Evolutionary conservation across 805 yeast species (phyloP).

Genomic region (Lipomyces chichibuensis): DNA sequence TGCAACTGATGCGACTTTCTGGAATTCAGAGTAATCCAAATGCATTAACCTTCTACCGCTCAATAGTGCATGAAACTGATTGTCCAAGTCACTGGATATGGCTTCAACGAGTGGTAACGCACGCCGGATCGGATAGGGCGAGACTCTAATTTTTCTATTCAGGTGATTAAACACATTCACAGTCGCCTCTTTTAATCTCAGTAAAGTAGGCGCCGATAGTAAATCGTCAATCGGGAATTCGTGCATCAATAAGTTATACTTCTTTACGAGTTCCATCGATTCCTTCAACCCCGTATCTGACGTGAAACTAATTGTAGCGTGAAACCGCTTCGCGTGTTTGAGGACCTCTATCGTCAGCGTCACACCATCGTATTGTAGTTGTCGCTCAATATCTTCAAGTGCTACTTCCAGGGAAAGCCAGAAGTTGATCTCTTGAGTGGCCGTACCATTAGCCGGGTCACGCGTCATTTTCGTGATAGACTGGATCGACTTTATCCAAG

Average conservation of each 20-base stretch:
- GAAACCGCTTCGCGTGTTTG: conserved; percentile 73
- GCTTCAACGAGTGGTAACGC: conserved; percentile 69
- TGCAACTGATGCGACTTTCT: conserved; percentile 41
- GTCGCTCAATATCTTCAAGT: conserved; percentile 58
- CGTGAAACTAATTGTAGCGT: conserved; percentile 70
- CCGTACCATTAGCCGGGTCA: conserved; percentile 58
- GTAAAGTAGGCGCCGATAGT: conserved; percentile 51
- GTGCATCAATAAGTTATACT: conserved; percentile 64
- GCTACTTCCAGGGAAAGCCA: conserved; percentile 77
- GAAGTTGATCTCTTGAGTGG: conserved; percentile 65
- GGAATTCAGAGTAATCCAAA: conserved; percentile 50
- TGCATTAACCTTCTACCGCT: conserved; percentile 51
- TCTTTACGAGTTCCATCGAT: conserved; percentile 47
- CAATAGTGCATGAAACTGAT: conserved; percentile 50
- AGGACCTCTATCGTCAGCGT: conserved; percentile 61
- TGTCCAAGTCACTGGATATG: conserved; percentile 59
- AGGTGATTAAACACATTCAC: conserved; percentile 60
- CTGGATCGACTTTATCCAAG: conserved; percentile 71
- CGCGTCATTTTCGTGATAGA: conserved; percentile 57
- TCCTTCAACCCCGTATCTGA: conserved; percentile 67
- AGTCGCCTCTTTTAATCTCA: conserved; percentile 52
- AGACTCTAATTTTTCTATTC: conserved; percentile 58
- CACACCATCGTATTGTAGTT: conserved; percentile 59
- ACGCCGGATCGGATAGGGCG: conserved; percentile 65
- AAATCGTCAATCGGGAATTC: conserved; percentile 72